Conservation (phyloP, 2,329 filamentous ascomycete genomes). For the Dactylella cylindrospora region DNA sequence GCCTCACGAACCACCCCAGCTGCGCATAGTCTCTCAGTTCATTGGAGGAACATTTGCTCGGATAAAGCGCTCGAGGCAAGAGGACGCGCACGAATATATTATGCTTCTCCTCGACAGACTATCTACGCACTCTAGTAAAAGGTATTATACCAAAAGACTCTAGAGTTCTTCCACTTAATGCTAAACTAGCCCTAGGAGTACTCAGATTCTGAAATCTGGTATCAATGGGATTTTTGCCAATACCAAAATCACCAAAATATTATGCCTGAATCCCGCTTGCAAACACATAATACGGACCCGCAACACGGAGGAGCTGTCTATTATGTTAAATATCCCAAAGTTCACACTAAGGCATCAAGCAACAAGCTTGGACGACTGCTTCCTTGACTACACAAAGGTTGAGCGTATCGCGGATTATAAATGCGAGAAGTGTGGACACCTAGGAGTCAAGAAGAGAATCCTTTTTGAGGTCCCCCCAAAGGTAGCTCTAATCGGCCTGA, state of each 20-base stretch:
- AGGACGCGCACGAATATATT: conserved; percentile 41
- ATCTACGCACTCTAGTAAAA: conserved; percentile 3
- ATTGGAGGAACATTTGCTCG: conserved; percentile 18
- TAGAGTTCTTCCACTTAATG: neutral
- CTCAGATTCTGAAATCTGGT: neutral
- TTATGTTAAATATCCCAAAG: conserved; percentile 27
- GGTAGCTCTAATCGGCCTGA: conserved; percentile 24
- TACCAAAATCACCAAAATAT: conserved; percentile 14
- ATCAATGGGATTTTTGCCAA: conserved; percentile 20
- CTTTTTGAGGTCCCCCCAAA: conserved; percentile 21
- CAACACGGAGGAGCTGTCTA: conserved; percentile 12
- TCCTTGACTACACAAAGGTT: conserved; percentile 10
- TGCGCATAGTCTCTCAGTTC: conserved; percentile 13
- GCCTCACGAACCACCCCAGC: conserved; percentile 18
- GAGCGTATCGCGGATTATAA: conserved; percentile 20
- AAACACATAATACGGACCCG: neutral
- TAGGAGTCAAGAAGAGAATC: conserved; percentile 15
- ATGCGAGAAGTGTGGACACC: conserved; percentile 19
- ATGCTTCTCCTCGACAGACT: conserved; percentile 17
- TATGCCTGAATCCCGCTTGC: conserved; percentile 2
- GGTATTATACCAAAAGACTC: neutral
- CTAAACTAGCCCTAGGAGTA: neutral
- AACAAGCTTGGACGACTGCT: conserved; percentile 13
- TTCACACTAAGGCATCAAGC: neutral
- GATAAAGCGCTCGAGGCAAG: conserved; percentile 11